Conservation (phyloP, 78 protist genomes). For the Dictyostelium firmibasis region DNA sequence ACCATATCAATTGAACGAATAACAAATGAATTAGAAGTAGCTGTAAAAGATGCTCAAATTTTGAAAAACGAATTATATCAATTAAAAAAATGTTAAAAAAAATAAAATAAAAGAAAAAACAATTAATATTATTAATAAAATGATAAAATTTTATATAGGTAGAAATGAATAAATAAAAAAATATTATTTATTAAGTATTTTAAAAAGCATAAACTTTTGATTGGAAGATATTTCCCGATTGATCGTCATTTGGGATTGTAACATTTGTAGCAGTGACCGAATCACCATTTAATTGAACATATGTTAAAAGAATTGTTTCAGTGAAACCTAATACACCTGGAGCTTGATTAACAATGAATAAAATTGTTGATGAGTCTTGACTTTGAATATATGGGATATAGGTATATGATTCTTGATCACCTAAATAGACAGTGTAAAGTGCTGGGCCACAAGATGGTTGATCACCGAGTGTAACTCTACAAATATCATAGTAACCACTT, state of each 20-base stretch:
- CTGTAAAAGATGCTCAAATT: constrained; percentile 57
- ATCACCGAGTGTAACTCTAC: background rate
- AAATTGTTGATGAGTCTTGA: background rate
- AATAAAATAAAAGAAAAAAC: background rate
- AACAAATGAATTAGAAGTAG: constrained; percentile 36
- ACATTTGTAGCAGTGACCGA: background rate
- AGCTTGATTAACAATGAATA: constrained; percentile 6
- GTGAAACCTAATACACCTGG: background rate
- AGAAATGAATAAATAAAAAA: no score
- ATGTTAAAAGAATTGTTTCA: background rate
- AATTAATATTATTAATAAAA: no score
- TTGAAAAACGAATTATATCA: constrained; percentile 49
- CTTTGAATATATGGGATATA: background rate
- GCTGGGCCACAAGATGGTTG: background rate
- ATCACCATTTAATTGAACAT: background rate
- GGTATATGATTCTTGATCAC: background rate
- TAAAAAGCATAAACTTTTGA: background rate
- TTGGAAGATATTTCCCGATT: background rate
- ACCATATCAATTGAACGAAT: constrained; percentile 35
- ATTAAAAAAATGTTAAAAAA: background rate
- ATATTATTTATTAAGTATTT: background rate
- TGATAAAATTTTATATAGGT: no score
- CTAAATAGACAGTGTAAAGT: background rate
- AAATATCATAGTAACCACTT: background rate
- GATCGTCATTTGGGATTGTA: constrained; percentile 8